Base-by-base conservation (phyloP, 257 asterid species). In the Leonotis leonurus region DNA sequence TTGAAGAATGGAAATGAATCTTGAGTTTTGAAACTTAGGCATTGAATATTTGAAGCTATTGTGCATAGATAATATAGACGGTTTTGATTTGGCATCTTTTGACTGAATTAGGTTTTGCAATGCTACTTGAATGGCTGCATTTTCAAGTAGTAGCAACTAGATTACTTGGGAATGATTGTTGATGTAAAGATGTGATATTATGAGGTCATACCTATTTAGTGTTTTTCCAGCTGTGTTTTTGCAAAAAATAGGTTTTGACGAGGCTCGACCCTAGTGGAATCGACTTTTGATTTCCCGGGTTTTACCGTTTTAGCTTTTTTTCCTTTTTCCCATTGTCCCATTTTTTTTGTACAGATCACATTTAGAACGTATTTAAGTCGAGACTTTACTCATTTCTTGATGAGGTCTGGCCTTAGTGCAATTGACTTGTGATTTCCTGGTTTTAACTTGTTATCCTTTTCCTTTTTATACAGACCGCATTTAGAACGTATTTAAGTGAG, bases 51-150 rank as follows among this genome's bases (percentile, higher is more conserved):
- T 52, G 60, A 18, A 54, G 14, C 7, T 41, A 43, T 26, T 25
- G 48, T 54, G 14, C 55, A 17, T 1, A 13, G n/a, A n/a, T n/a
- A n/a, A n/a, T n/a, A n/a, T n/a, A n/a, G n/a, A n/a, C n/a, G n/a
- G n/a, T n/a, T n/a, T n/a, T n/a, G n/a, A n/a, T 56, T 43, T 25
- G 45, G 50, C 16, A 20, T 48, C 45, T 57, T 65, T 7, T 14
- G 14, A 3, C 50, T 56, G 26, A 16, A 46, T 40, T 66, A 30
- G 12, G 30, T 52, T 62, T 62, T 56, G 16, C 52, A 43, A 21
- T 54, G 54, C 55, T 29, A 14, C 29, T 68, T 41, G 62, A 54
- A 50, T 60, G 17, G 65, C 64, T 72, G 73, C 69, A 77, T 72
- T 64, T 72, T 55, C 64, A 21, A 48, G 26, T 55, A n/a, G 62